Conservation (phyloP, 768 basidiomycete genomes). For the Cyclocybe aegerita region DNA sequence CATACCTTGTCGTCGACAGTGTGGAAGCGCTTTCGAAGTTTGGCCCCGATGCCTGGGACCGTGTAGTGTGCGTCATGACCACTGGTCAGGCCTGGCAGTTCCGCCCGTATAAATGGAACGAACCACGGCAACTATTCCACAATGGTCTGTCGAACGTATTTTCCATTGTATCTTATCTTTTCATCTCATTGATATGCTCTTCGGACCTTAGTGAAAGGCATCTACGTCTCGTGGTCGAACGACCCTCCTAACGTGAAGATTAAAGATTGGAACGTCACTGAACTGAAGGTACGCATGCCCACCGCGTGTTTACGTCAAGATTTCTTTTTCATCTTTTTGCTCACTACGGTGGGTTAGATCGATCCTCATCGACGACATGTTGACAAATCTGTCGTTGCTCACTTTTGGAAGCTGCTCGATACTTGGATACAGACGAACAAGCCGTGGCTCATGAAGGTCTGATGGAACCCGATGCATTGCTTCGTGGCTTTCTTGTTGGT, state of each 20-base stretch:
- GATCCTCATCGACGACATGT: conserved; percentile 88
- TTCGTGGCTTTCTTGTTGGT: background rate
- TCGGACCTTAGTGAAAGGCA: conserved; percentile 74
- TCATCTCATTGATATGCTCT: background rate
- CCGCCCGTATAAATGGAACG: conserved; percentile 93
- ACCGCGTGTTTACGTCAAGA: background rate
- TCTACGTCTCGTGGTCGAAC: conserved; percentile 93
- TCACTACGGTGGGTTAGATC: conserved; percentile 51
- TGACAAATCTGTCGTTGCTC: conserved; percentile 92
- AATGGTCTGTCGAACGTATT: conserved; percentile 58
- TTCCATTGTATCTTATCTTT: background rate
- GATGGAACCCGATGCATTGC: background rate
- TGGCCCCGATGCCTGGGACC: conserved; percentile 91
- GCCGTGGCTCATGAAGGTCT: conserved; percentile 59
- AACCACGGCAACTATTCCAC: conserved; percentile 89
- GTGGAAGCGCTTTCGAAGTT: conserved; percentile 93
- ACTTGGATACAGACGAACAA: conserved; percentile 81
- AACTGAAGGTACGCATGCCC: conserved; percentile 67
- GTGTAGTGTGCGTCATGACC: conserved; percentile 97
- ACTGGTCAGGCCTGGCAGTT: conserved; percentile 99
- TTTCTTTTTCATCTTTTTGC: background rate
- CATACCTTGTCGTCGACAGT: conserved; percentile 89
- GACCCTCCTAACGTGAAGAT: conserved; percentile 87
- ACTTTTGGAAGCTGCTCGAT: conserved; percentile 94
- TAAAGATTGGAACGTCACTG: conserved; percentile 96